A percentile compares a stretch with the other conserved stretches of the same genome.
Evolutionary conservation across 148 eudicot species (phyloP).

Genomic region (Drosera capensis): DNA sequence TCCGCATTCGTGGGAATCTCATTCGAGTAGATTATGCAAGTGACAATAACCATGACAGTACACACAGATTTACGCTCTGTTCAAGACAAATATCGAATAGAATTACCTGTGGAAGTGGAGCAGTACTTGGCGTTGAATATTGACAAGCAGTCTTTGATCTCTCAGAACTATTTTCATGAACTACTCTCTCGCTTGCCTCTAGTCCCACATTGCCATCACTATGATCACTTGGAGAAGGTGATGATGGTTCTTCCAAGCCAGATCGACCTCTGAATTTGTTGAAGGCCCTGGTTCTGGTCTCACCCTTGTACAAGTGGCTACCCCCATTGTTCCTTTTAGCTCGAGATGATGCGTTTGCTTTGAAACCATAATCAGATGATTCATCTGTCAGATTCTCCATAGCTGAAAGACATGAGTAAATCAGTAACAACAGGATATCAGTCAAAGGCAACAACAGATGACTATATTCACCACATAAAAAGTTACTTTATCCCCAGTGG

Average conservation of each 20-base stretch:
- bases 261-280: constrained; percentile 15
- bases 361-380: constrained; percentile 27
- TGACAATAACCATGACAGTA: no score
- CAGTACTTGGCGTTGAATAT: constrained; percentile 7
- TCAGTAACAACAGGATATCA: not conserved
- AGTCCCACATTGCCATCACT: constrained; percentile 21
- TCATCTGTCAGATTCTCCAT: constrained; percentile 28
- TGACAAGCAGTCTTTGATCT: constrained; percentile 8
- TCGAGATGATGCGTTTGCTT: constrained; percentile 14
- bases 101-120: no score
- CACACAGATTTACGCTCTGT: constrained; percentile 5
- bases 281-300: constrained; percentile 4
- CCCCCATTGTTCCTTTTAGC: constrained; percentile 20
- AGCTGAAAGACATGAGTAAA: constrained; percentile 1
- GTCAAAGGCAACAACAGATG: not conserved
- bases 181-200: constrained; percentile 10
- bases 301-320: constrained; percentile 16
- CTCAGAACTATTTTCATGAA: constrained; percentile 13
- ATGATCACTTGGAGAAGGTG: constrained; percentile 38
- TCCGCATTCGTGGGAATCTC: no score
- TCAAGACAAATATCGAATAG: no score
- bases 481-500: not conserved
- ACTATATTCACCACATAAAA: not conserved
- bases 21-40: no score
- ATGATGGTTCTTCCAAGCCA: constrained; percentile 24